Base-by-base conservation (phyloP, 1,139 yeast genomes). In the Yamadazyma dushanensis region DNA sequence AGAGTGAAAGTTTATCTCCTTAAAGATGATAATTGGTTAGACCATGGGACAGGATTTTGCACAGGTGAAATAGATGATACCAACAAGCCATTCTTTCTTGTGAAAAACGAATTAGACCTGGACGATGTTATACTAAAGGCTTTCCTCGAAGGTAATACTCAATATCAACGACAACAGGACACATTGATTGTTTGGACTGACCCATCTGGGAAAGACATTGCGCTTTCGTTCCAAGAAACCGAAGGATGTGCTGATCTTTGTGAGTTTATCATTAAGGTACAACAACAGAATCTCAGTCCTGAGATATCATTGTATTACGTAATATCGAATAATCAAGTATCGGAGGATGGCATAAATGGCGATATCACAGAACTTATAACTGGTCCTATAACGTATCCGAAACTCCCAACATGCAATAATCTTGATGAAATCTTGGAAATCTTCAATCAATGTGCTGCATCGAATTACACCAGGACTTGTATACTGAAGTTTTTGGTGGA, bases 141-240 rank as follows among this genome's bases (percentile, higher is more conserved):
- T 7, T 70, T 61, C 39, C 70, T 92, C 16, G 80, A 78, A 49
- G 95, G 95, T 0, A 63, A 77, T 22, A 83, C 82, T 2, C 95
- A 86, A 50, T 90, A 85, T 56, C 97, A 90, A 57, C 74, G 95
- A 51, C 97, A 90, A 54, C 97, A 92, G 55, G 97, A 89, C 44
- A 89, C 97, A 0, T 66, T 92, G 34, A 87, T 92, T 15, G 96
- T 92, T 15, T 92, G 98, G 97, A 86, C 95, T 5, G 96, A 88
- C 53, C 59, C 70, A 7, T 70, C 76, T 15, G 92, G 92, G 3
- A 77, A 76, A 40, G 96, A 89, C 56, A 76, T 89, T 47, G 97
- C 97, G 4, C 67, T 92, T 28, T 85, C 95, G 35, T 92, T 92
- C 59, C 97, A 92, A 57, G 97, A 89, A 53, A 80, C 87, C 26